These are phyloP conservation scores for Yamadazyma siamensis DNA, from an alignment of 1,139 yeast species.

Conservation along the genomic window DNA sequence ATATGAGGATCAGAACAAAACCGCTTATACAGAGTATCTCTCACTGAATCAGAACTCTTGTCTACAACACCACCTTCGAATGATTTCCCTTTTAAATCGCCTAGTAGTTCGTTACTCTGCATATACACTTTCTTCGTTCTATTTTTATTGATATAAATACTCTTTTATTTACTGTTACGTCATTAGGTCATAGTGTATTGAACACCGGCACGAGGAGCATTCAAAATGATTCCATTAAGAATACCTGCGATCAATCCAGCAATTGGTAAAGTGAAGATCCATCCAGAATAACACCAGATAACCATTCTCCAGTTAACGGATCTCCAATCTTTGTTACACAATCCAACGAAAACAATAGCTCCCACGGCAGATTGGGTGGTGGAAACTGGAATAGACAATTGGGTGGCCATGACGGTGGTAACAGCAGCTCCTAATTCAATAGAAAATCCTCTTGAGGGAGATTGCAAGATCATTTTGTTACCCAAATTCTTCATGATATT, in stretches of 20 bases:
- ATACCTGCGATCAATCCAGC: constrained; percentile 75
- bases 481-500: constrained; percentile 70
- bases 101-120: too few relatives aligned
- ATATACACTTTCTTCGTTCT: too few relatives aligned
- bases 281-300: constrained; percentile 65
- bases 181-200: constrained; percentile 18
- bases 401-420: constrained; percentile 74
- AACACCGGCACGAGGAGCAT: constrained; percentile 59
- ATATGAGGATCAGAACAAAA: too few relatives aligned
- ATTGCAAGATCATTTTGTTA: constrained; percentile 70
- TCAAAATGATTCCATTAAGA: constrained; percentile 59
- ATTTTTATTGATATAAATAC: too few relatives aligned
- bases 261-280: constrained; percentile 70
- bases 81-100: too few relatives aligned
- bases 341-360: constrained; percentile 72
- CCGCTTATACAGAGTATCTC: too few relatives aligned
- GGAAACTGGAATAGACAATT: constrained; percentile 66
- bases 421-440: constrained; percentile 79
- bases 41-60: too few relatives aligned
- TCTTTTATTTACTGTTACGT: neutral
- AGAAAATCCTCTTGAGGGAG: constrained; percentile 78
- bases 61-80: too few relatives aligned
- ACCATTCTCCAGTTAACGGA: constrained; percentile 82
- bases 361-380: constrained; percentile 84
- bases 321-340: constrained; percentile 60